Evolutionary conservation across 2,329 filamentous ascomycete species (phyloP).

Genomic region (Clarireedia homoeocarpa): DNA sequence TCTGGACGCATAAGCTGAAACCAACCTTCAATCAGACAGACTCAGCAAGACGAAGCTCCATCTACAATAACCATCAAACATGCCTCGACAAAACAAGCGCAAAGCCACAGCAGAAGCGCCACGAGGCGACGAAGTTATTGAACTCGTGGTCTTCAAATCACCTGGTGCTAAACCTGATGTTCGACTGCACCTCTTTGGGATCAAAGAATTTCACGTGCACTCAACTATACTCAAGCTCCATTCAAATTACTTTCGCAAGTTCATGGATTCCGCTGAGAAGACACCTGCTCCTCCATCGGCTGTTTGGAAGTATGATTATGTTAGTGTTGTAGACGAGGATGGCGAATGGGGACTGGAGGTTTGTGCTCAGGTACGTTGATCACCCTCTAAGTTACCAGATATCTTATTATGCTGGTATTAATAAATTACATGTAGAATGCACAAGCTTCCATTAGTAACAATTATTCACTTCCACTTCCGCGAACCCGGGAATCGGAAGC

Average conservation of each 20-base stretch:
- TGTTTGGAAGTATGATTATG: constrained; percentile 13
- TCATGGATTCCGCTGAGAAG: constrained; percentile 4
- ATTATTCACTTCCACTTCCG: neutral
- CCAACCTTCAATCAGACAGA: no score
- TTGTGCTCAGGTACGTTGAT: neutral
- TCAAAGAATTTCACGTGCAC: constrained; percentile 11
- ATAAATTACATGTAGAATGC: neutral
- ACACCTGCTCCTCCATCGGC: neutral
- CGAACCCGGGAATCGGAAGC: neutral
- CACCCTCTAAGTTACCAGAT: neutral
- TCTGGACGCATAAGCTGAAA: no score
- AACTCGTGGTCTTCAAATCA: neutral
- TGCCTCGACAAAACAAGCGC: neutral
- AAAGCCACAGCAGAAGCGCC: neutral
- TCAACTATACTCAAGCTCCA: constrained; percentile 10
- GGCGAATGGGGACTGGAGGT: constrained; percentile 11
- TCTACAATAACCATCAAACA: no score
- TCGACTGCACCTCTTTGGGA: constrained; percentile 3
- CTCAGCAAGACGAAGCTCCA: no score
- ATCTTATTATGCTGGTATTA: no score
- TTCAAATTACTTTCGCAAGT: constrained; percentile 10
- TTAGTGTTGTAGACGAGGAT: constrained; percentile 14
- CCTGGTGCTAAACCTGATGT: neutral
- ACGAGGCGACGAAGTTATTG: neutral
- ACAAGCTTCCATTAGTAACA: neutral